phyloP scores from a whole-genome alignment of 495 filamentous ascomycete genomes.

The Cenococcum geophilum region DNA sequence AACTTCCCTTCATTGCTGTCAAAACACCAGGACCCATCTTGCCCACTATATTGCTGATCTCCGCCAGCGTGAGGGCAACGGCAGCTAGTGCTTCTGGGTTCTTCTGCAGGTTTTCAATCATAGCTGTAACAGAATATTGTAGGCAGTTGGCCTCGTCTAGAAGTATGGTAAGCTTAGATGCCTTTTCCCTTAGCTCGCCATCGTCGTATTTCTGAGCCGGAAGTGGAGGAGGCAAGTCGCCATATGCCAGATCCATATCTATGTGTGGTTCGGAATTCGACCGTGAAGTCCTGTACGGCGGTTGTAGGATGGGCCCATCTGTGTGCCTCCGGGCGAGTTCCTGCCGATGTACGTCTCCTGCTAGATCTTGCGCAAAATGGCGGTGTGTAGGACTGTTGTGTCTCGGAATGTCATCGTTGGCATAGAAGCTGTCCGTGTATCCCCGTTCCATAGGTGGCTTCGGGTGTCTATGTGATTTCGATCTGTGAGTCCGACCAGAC shows the following conservation, averaged over 20 bases:
- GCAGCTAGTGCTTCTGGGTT: conserved; percentile 92
- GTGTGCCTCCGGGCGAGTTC: conserved; percentile 37
- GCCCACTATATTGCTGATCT: conserved; percentile 71
- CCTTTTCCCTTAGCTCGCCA: conserved; percentile 56
- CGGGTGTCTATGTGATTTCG: conserved; percentile 18
- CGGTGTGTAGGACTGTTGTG: conserved; percentile 14
- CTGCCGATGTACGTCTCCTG: conserved; percentile 18
- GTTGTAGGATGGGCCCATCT: conserved; percentile 23
- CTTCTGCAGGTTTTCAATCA: conserved; percentile 79
- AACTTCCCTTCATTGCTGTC: conserved; percentile 63
- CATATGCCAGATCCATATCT: conserved; percentile 87
- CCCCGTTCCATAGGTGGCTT: conserved; percentile 35
- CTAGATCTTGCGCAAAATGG: conserved; percentile 23
- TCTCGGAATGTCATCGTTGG: conserved; percentile 27
- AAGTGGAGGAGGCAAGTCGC: conserved; percentile 54
- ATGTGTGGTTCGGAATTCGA: conserved; percentile 53
- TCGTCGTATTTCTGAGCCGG: conserved; percentile 45
- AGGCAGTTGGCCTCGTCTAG: conserved; percentile 82
- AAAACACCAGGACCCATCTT: conserved; percentile 85
- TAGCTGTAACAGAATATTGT: conserved; percentile 73
- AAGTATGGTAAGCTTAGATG: conserved; percentile 62
- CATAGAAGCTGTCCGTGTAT: conserved; percentile 38
- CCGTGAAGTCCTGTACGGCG: conserved; percentile 23
- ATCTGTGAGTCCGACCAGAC: conserved; percentile 27
- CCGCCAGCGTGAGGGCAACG: conserved; percentile 85